These are phyloP conservation scores for Colletotrichum gigasporum DNA, from an alignment of 2,329 filamentous ascomycete species.

Conservation along the genomic window DNA sequence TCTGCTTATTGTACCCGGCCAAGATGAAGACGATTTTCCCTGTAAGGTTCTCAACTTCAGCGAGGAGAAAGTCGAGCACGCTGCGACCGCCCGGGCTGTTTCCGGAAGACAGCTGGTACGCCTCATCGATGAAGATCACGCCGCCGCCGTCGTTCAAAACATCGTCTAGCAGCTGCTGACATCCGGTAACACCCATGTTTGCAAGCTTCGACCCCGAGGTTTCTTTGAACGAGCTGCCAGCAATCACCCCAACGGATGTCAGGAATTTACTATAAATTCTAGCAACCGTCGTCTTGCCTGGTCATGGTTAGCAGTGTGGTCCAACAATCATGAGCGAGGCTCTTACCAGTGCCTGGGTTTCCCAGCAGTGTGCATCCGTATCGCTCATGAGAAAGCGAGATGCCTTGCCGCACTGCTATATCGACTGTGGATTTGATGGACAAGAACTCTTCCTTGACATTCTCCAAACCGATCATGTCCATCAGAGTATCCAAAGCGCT, in stretches of 20 bases:
- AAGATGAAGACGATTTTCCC: conserved; percentile 78
- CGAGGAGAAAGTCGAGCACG: conserved; percentile 76
- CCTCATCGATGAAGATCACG: conserved; percentile 81
- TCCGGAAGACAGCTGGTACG: conserved; percentile 75
- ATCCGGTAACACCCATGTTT: conserved; percentile 66
- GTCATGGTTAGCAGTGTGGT: conserved; percentile 11
- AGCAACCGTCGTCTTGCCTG: conserved; percentile 78
- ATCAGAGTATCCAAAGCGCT: conserved; percentile 70
- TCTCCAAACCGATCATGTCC: conserved; percentile 75
- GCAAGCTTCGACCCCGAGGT: conserved; percentile 75
- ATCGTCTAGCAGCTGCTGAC: conserved; percentile 56
- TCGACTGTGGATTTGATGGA: conserved; percentile 72
- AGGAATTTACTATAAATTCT: conserved; percentile 75
- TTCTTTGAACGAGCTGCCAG: conserved; percentile 70
- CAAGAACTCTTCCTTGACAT: conserved; percentile 72
- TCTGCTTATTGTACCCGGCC: conserved; percentile 77
- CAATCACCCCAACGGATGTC: conserved; percentile 67
- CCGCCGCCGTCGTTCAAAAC: conserved; percentile 71
- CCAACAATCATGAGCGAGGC: not conserved
- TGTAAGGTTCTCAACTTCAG: conserved; percentile 76
- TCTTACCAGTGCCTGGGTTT: conserved; percentile 77
- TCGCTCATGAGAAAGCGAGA: conserved; percentile 65
- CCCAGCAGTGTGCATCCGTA: conserved; percentile 72
- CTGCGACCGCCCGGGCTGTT: conserved; percentile 65
- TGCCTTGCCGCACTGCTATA: conserved; percentile 63